These are phyloP conservation scores for Euphorbia celastroides DNA, from an alignment of 441 rosid genomes.

Conservation along the genomic window DNA sequence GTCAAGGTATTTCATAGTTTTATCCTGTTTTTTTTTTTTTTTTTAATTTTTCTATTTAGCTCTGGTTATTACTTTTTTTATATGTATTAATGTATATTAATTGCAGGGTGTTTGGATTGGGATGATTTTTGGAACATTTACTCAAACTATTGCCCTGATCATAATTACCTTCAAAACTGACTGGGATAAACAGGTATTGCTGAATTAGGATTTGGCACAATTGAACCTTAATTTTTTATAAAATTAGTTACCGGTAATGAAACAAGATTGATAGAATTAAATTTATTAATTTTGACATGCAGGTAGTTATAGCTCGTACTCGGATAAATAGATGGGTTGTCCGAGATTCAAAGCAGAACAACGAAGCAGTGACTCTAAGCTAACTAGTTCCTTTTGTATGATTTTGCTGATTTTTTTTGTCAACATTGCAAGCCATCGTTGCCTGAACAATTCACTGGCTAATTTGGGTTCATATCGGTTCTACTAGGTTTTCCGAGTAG, in stretches of 20 bases:
- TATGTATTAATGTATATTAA: background rate
- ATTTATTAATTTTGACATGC: no score
- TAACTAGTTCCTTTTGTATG: background rate
- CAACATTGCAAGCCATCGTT: no score
- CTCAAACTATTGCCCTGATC: conserved; percentile 40
- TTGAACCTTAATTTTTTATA: no score
- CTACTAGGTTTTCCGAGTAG: no score
- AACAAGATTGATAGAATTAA: no score
- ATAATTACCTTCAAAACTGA: conserved; percentile 51
- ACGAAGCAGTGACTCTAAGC: background rate
- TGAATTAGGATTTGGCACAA: no score
- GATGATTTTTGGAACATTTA: conserved; percentile 47
- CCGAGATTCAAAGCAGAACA: conserved; percentile 18
- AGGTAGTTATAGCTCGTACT: conserved; percentile 25
- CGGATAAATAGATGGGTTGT: conserved; percentile 35
- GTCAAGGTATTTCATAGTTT: conserved; percentile 36
- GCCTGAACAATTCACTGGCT: no score
- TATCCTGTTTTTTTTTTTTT: no score
- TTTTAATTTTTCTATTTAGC: background rate
- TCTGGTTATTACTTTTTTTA: background rate
- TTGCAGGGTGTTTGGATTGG: conserved; percentile 64
- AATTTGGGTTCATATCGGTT: no score
- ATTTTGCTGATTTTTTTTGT: no score
- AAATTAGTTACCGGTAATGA: no score
- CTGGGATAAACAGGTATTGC: no score